Conservation (phyloP, 768 basidiomycete species). For the Naganishia friedmannii region DNA sequence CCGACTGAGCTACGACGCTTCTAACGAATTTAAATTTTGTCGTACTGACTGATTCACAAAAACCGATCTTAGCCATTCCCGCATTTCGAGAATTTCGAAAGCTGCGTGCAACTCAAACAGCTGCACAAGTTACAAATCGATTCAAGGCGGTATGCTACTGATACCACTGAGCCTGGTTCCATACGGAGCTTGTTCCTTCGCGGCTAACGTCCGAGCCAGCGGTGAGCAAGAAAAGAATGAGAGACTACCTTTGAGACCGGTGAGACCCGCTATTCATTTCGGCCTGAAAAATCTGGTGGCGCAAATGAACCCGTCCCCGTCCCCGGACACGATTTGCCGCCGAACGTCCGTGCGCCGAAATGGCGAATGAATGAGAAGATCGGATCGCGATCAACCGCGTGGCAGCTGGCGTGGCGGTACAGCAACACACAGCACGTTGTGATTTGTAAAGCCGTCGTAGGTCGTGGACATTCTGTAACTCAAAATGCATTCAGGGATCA, state of each 20-base stretch:
- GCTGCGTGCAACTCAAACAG: too few relatives aligned
- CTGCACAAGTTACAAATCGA: too few relatives aligned
- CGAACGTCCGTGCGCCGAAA: neutral
- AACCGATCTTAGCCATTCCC: too few relatives aligned
- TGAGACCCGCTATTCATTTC: too few relatives aligned
- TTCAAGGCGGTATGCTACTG: too few relatives aligned
- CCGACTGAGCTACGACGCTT: slow-evolving; percentile 30
- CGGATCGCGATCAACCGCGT: neutral
- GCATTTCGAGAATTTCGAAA: too few relatives aligned
- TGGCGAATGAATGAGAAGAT: slow-evolving; percentile 3
- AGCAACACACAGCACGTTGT: neutral
- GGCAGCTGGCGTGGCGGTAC: too few relatives aligned
- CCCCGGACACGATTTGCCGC: neutral
- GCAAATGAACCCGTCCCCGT: neutral
- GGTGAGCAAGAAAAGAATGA: too few relatives aligned
- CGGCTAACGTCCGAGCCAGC: too few relatives aligned
- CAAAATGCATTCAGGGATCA: neutral
- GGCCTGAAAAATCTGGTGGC: neutral
- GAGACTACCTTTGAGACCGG: too few relatives aligned
- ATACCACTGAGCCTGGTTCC: too few relatives aligned
- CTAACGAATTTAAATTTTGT: neutral
- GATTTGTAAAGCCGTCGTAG: slow-evolving; percentile 3
- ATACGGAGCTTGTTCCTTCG: too few relatives aligned
- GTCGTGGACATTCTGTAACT: neutral
- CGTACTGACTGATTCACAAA: neutral